A percentile compares a stretch with the other conserved stretches of the same genome.
Conservation (phyloP, 73 alveolate genomes). For the Tetrahymena elliotti region DNA sequence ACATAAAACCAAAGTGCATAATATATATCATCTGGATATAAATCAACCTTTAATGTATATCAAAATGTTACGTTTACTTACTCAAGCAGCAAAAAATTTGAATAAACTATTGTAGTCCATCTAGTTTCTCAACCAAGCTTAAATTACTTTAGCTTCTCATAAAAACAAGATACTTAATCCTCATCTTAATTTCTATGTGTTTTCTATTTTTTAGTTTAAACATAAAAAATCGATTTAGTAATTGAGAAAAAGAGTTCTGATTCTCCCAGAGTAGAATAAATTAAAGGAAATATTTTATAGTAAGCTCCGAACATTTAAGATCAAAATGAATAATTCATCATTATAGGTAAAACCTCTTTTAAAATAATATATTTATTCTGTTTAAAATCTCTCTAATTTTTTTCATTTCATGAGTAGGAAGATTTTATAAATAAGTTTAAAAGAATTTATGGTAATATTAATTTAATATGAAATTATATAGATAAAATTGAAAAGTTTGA, state of each 20-base stretch:
- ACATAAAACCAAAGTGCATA: background rate
- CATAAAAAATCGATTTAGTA: background rate
- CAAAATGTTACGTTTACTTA: background rate
- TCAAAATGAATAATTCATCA: too few species aligned
- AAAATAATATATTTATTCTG: too few species aligned
- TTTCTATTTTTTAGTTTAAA: background rate
- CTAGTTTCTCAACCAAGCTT: background rate
- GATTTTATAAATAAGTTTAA: too few species aligned
- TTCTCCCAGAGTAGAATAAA: background rate
- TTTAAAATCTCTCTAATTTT: too few species aligned
- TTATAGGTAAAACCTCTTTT: too few species aligned
- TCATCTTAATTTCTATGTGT: background rate
- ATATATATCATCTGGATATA: background rate
- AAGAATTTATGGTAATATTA: too few species aligned
- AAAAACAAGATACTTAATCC: background rate
- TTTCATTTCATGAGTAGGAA: too few species aligned
- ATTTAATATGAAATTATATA: too few species aligned
- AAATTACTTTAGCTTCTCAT: background rate
- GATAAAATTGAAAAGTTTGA: background rate
- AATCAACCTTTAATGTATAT: background rate
- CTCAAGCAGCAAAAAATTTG: background rate
- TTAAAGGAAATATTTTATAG: too few species aligned
- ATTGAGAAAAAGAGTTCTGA: background rate
- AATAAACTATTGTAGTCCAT: background rate
- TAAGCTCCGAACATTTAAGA: too few species aligned